phyloP scores from a whole-genome alignment of 2,329 filamentous ascomycete genomes.

The Pestalotiopsis sp. region DNA sequence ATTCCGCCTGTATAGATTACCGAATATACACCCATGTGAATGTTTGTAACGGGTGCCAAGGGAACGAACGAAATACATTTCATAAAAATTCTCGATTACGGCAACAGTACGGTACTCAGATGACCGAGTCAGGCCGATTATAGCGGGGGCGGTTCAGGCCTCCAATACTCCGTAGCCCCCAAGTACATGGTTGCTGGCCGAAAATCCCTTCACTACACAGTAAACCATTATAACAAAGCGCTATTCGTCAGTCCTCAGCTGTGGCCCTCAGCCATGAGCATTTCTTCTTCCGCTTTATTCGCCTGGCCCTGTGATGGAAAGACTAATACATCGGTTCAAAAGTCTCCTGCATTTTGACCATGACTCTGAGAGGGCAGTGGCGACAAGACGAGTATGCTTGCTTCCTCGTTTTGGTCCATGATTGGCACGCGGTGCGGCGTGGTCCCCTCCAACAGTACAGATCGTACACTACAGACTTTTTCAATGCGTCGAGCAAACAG shows the following conservation, averaged over 20 bases:
- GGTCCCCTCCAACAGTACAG: no score
- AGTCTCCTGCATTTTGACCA: background rate
- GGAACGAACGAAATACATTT: background rate
- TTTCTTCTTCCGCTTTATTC: background rate
- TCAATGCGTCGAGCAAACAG: no score
- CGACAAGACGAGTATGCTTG: no score
- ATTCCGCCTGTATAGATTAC: no score
- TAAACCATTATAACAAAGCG: background rate
- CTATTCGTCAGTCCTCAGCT: background rate
- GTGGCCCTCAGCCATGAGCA: background rate
- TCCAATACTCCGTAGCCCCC: background rate
- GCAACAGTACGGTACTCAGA: background rate
- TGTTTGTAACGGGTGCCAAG: background rate
- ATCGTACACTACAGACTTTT: no score
- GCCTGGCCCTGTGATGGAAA: background rate
- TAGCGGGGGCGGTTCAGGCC: background rate
- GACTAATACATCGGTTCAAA: background rate
- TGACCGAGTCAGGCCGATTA: background rate
- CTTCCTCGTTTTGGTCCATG: no score
- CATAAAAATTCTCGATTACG: background rate
- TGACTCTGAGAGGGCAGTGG: background rate
- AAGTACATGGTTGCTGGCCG: background rate
- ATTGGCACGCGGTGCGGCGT: no score
- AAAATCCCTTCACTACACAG: background rate
- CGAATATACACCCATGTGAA: no score